Conservation (phyloP, 495 filamentous ascomycete genomes). For the Hyaloscypha hepaticicola region DNA sequence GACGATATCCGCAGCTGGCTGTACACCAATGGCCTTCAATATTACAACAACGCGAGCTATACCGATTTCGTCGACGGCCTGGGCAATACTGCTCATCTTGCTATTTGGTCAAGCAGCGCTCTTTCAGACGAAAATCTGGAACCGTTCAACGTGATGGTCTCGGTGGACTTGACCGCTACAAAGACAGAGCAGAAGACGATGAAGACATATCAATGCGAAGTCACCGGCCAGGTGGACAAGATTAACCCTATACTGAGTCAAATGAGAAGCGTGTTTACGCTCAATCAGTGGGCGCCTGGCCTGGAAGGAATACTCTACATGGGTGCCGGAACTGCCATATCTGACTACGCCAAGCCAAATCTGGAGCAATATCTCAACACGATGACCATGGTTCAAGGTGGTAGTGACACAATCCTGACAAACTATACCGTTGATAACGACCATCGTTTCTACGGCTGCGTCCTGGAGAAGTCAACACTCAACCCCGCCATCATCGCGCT, state of each 20-base stretch:
- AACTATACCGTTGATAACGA: not conserved
- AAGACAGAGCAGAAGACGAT: not conserved
- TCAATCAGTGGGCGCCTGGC: not conserved
- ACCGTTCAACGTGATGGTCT: conserved; percentile 3
- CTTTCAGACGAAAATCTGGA: not conserved
- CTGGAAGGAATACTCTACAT: not conserved
- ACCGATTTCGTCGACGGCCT: not conserved
- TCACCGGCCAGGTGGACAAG: not conserved
- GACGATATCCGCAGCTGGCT: not conserved
- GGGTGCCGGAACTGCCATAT: not conserved
- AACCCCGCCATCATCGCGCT: not conserved
- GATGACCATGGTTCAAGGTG: conserved; percentile 11
- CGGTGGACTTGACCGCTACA: not conserved
- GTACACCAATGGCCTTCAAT: not conserved
- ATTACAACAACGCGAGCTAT: not conserved
- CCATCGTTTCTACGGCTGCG: not conserved
- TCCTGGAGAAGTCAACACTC: not conserved
- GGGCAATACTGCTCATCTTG: not conserved
- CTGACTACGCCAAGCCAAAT: not conserved
- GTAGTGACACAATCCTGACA: not conserved
- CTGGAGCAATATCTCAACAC: conserved; percentile 1
- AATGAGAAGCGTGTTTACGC: not conserved
- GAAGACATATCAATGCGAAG: conserved; percentile 5
- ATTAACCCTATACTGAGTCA: conserved; percentile 1
- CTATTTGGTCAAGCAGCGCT: conserved; percentile 5